Conservation (phyloP, 129 eudicot species). For the Chrysanthemum makinoi region DNA sequence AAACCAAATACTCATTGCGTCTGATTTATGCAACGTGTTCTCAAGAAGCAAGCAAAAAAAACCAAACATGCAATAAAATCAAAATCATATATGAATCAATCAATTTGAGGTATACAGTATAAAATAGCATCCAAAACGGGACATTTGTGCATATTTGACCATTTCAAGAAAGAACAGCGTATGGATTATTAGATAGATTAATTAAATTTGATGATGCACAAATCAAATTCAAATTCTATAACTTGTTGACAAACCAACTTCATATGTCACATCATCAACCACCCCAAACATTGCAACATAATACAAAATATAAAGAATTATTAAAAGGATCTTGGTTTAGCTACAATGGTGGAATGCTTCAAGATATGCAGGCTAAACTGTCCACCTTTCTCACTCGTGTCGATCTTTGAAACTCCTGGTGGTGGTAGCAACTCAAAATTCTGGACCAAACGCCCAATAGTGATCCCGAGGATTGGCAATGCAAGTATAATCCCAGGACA, state of each 20-base stretch:
- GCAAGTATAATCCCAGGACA: conserved; percentile 45
- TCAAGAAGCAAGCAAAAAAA: neutral
- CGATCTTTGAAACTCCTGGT: conserved; percentile 37
- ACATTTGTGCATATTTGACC: neutral
- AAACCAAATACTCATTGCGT: neutral
- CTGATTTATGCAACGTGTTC: neutral
- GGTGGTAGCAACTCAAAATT: conserved; percentile 45
- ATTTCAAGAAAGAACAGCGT: neutral
- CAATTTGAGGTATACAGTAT: neutral
- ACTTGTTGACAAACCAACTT: conserved; percentile 22
- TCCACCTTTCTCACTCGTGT: conserved; percentile 39
- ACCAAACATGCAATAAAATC: neutral
- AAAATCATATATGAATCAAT: neutral
- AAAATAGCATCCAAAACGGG: neutral
- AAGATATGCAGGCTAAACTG: conserved; percentile 43
- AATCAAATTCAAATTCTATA: conserved; percentile 7
- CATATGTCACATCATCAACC: conserved; percentile 15
- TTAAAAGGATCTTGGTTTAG: conserved; percentile 37
- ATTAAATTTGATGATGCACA: conserved; percentile 18
- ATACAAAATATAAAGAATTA: neutral
- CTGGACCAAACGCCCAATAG: conserved; percentile 42
- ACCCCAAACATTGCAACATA: conserved; percentile 21
- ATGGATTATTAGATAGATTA: neutral
- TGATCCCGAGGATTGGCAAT: conserved; percentile 40
- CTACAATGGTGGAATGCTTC: conserved; percentile 40